Conservation (phyloP, 192 early-diverging fungal species). For the Umbelopsis vinacea region DNA sequence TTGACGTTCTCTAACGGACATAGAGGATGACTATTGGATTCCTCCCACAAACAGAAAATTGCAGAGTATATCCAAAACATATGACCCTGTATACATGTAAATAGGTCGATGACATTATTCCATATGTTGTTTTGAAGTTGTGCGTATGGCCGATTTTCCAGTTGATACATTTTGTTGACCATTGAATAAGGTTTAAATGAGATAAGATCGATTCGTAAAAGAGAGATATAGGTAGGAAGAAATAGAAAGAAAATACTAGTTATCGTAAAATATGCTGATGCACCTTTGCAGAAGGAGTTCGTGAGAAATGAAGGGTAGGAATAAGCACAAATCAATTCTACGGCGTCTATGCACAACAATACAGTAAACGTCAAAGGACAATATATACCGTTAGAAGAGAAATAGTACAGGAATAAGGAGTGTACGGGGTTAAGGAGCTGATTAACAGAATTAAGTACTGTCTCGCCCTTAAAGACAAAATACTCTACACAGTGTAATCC, state of each 20-base stretch:
- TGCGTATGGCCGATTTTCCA: background rate
- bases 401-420: conserved; percentile 1
- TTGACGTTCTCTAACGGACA: background rate
- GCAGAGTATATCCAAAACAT: conserved; percentile 25
- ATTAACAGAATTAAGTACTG: background rate
- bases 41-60: conserved; percentile 1
- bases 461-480: conserved; percentile 13
- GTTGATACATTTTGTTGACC: background rate
- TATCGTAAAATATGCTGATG: background rate
- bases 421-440: conserved; percentile 8
- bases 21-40: background rate
- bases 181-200: background rate
- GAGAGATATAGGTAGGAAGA: background rate
- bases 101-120: background rate
- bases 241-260: background rate
- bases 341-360: background rate
- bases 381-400: conserved; percentile 4
- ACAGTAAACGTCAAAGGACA: background rate
- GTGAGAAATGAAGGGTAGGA: conserved; percentile 7
- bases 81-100: conserved; percentile 3
- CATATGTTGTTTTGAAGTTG: background rate
- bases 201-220: background rate
- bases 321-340: conserved; percentile 3
- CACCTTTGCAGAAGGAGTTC: background rate
- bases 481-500: background rate